Conservation (phyloP, 2,329 filamentous ascomycete genomes). For the Fusarium secorum region DNA sequence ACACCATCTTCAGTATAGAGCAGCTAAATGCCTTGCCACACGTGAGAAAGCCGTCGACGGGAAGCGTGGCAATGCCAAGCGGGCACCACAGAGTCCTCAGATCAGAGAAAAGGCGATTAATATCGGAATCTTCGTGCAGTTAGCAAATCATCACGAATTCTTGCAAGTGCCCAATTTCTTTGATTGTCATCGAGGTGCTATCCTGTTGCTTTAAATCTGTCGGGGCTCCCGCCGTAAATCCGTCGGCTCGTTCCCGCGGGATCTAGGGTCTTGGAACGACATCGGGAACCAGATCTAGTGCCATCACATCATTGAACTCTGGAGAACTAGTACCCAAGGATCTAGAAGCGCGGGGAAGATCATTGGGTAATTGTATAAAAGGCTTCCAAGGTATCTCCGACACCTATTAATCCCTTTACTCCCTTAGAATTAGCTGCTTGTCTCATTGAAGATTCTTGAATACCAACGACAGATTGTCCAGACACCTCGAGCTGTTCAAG, state of each 20-base stretch:
- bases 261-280: not conserved
- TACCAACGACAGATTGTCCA: not conserved
- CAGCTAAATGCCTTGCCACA: not conserved
- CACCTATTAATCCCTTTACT: not conserved
- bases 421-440: not conserved
- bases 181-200: not conserved
- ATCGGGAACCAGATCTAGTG: conserved; percentile 22
- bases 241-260: conserved; percentile 29
- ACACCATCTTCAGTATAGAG: not conserved
- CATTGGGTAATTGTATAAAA: conserved; percentile 29
- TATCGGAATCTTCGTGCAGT: conserved; percentile 16
- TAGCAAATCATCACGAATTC: conserved; percentile 22
- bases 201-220: not conserved
- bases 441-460: not conserved
- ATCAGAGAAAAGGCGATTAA: not conserved
- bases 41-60: not conserved
- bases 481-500: not conserved
- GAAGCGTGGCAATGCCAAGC: not conserved
- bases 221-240: conserved; percentile 28
- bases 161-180: not conserved
- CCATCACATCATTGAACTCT: conserved; percentile 23
- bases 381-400: not conserved
- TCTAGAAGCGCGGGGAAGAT: conserved; percentile 24
- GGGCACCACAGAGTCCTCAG: conserved; percentile 3
- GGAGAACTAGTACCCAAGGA: not conserved